phyloP scores from a whole-genome alignment of 805 yeast genomes.

The Starmerella roubikii region DNA sequence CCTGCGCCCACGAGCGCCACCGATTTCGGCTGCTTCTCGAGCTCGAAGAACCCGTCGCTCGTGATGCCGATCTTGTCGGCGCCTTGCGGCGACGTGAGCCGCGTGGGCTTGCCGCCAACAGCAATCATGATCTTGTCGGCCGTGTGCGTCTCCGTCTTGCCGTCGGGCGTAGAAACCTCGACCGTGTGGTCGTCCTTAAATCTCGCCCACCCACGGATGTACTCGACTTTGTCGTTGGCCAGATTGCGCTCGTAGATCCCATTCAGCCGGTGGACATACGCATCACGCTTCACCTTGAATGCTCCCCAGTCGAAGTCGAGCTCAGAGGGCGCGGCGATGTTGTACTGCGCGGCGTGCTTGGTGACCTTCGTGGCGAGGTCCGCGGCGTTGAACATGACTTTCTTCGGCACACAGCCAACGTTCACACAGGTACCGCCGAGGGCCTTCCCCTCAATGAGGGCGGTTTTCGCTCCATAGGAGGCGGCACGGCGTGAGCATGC shows the following conservation, averaged over 20 bases:
- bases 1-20: slow-evolving; percentile 98
- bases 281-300: slow-evolving; percentile 82
- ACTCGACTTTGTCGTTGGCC: slow-evolving; percentile 78
- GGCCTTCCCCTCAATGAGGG: slow-evolving; percentile 62
- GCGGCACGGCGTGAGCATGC: slow-evolving; percentile 98
- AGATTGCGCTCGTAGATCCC: slow-evolving; percentile 87
- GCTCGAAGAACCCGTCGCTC: slow-evolving; percentile 81
- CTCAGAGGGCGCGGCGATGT: slow-evolving; percentile 50
- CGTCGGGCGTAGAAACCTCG: slow-evolving; percentile 57
- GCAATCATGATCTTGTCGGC: slow-evolving; percentile 81
- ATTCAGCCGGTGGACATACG: slow-evolving; percentile 72
- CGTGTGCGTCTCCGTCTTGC: slow-evolving; percentile 43
- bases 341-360: slow-evolving; percentile 64
- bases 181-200: slow-evolving; percentile 45
- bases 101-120: slow-evolving; percentile 77
- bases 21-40: slow-evolving; percentile 71
- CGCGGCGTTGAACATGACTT: slow-evolving; percentile 96
- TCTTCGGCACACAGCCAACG: slow-evolving; percentile 98
- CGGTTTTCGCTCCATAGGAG: slow-evolving; percentile 70
- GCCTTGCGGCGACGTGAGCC: slow-evolving; percentile 64
- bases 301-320: slow-evolving; percentile 64
- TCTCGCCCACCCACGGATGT: slow-evolving; percentile 71
- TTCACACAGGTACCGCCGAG: slow-evolving; percentile 98
- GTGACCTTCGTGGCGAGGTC: slow-evolving; percentile 66
- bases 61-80: slow-evolving; percentile 60